Conservation (phyloP, 2,329 filamentous ascomycete genomes). For the Coniochaeta sp. region DNA sequence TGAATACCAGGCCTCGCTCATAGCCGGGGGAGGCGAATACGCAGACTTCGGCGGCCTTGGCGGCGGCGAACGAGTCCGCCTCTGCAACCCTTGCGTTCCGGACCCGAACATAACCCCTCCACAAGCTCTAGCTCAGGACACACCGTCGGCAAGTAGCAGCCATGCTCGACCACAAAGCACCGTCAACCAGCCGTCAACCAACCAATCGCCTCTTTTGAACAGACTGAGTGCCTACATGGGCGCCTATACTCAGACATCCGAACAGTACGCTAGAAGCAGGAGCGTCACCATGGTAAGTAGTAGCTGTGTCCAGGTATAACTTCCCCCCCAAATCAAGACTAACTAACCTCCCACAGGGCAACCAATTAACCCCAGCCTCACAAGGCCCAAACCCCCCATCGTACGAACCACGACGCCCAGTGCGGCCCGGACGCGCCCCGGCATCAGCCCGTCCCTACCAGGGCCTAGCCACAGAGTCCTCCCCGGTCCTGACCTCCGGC, state of each 20-base stretch:
- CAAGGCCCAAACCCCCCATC: background rate
- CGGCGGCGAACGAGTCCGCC: slow-evolving; percentile 50
- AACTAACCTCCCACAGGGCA: background rate
- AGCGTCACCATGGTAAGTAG: slow-evolving; percentile 46
- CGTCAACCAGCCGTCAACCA: slow-evolving; percentile 22
- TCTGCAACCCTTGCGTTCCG: slow-evolving; percentile 57
- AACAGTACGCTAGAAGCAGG: slow-evolving; percentile 28
- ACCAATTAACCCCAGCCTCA: background rate
- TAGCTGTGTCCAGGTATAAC: too few species aligned
- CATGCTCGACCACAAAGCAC: slow-evolving; percentile 41
- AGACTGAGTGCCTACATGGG: slow-evolving; percentile 30
- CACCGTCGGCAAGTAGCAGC: slow-evolving; percentile 5
- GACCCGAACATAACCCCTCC: slow-evolving; percentile 54
- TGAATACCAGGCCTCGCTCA: slow-evolving; percentile 25
- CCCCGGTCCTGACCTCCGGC: background rate
- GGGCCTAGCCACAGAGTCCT: background rate
- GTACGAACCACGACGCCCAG: background rate
- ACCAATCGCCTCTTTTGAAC: slow-evolving; percentile 5
- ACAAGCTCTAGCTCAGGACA: slow-evolving; percentile 27
- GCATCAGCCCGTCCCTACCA: background rate
- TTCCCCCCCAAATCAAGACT: background rate
- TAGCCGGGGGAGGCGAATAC: slow-evolving; percentile 31
- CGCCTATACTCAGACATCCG: slow-evolving; percentile 22
- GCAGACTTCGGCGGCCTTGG: slow-evolving; percentile 37
- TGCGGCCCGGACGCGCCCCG: background rate